These are phyloP conservation scores for Penicillium bialowiezense DNA, from an alignment of 495 filamentous ascomycete species.

Conservation along the genomic window DNA sequence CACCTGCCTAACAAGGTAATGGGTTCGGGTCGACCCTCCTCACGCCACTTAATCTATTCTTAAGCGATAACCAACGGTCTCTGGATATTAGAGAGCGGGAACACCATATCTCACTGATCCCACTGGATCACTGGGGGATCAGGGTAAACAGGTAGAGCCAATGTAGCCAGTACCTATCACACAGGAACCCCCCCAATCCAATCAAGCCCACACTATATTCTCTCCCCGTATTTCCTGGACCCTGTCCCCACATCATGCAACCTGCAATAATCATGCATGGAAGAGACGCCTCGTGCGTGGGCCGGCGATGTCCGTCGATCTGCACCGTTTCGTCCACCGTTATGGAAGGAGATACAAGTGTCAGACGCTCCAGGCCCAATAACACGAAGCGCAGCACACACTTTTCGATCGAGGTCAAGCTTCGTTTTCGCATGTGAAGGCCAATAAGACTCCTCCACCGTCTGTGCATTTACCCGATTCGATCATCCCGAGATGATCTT, in stretches of 20 bases:
- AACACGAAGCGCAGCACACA: too few relatives aligned
- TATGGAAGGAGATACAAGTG: slow-evolving; percentile 19
- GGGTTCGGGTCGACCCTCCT: slow-evolving; percentile 12
- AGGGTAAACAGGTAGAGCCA: too few relatives aligned
- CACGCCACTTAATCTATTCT: slow-evolving; percentile 11
- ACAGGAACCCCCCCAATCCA: too few relatives aligned
- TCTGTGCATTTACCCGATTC: slow-evolving; percentile 29
- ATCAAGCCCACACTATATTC: too few relatives aligned
- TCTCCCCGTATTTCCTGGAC: too few relatives aligned
- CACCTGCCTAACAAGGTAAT: slow-evolving; percentile 29
- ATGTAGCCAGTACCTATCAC: too few relatives aligned
- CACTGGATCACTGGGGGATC: too few relatives aligned
- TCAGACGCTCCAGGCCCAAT: slow-evolving; percentile 5
- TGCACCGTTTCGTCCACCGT: background rate
- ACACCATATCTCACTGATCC: too few relatives aligned
- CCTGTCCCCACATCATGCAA: background rate
- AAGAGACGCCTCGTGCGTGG: slow-evolving; percentile 5
- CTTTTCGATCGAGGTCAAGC: too few relatives aligned
- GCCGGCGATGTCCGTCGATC: slow-evolving; percentile 11
- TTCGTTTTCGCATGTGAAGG: background rate
- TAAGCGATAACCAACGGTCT: too few relatives aligned
- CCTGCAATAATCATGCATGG: slow-evolving; percentile 1
- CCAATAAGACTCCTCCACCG: background rate
- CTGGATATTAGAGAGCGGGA: too few relatives aligned
- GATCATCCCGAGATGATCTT: slow-evolving; percentile 4